A percentile compares a stretch with the other conserved stretches of the same genome.
These are phyloP conservation scores for Polytrichum commune DNA, from an alignment of 225 moss, liverwort and hornwort genomes.

Conservation along the genomic window DNA sequence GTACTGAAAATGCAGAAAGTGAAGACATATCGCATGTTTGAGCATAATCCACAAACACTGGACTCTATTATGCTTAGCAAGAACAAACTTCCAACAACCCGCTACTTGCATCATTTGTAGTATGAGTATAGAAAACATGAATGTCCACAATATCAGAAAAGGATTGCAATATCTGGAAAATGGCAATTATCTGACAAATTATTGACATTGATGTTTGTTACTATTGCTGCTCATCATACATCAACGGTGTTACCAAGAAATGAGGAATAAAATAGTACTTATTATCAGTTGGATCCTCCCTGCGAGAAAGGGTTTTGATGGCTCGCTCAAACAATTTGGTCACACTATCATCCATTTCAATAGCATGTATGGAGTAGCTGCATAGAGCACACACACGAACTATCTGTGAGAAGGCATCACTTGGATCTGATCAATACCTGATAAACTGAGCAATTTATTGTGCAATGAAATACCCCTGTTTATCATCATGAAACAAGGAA, in stretches of 20 bases:
- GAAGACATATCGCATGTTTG: too few relatives aligned
- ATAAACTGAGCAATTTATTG: not conserved
- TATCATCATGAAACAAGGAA: slow-evolving; percentile 1
- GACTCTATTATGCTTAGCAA: too few relatives aligned
- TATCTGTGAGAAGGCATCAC: not conserved
- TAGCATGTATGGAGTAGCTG: slow-evolving; percentile 90
- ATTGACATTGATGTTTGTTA: too few relatives aligned
- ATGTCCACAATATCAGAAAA: too few relatives aligned
- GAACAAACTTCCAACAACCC: too few relatives aligned
- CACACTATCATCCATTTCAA: slow-evolving; percentile 68
- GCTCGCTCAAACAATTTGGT: slow-evolving; percentile 77
- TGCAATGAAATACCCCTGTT: not conserved
- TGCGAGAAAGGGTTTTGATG: slow-evolving; percentile 67
- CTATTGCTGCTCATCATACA: too few relatives aligned
- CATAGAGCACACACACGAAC: slow-evolving; percentile 7
- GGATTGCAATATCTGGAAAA: too few relatives aligned
- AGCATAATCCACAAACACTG: too few relatives aligned
- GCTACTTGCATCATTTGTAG: too few relatives aligned
- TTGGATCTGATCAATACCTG: not conserved
- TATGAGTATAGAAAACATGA: too few relatives aligned
- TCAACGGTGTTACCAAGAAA: slow-evolving; percentile 2
- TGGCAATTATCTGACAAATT: too few relatives aligned
- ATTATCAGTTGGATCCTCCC: slow-evolving; percentile 52
- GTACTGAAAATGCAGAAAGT: too few relatives aligned
- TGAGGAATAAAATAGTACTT: slow-evolving; percentile 32